Evolutionary conservation across 441 rosid genomes (phyloP).

Genomic region (Hura crepitans): DNA sequence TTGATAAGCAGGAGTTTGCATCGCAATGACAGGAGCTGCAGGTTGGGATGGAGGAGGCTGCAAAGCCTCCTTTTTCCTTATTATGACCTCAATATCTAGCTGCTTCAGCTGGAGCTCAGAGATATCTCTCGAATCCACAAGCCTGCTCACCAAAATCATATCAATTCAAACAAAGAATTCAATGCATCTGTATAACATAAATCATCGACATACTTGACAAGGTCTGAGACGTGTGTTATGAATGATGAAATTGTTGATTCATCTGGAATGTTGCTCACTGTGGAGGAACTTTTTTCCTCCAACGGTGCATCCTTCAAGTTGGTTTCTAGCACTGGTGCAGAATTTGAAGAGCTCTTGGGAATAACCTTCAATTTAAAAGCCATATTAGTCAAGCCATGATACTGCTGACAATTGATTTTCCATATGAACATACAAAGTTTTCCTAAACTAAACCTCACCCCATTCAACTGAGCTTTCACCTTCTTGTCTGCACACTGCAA

Average conservation of each 20-base stretch:
- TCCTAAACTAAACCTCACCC: conserved; percentile 39
- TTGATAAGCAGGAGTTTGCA: conserved; percentile 42
- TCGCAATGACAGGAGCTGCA: conserved; percentile 37
- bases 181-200: background rate
- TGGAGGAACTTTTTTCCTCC: conserved; percentile 36
- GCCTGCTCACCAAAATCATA: conserved; percentile 42
- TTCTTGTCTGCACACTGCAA: conserved; percentile 42
- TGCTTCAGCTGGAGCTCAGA: conserved; percentile 83
- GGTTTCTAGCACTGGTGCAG: conserved; percentile 31
- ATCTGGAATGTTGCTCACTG: conserved; percentile 42
- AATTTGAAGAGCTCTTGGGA: conserved; percentile 46
- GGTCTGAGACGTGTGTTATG: conserved; percentile 79
- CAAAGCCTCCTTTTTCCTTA: conserved; percentile 85
- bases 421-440: background rate
- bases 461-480: conserved; percentile 50
- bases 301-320: conserved; percentile 32
- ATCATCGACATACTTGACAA: conserved; percentile 61
- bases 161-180: conserved; percentile 11
- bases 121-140: conserved; percentile 88
- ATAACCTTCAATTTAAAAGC: conserved; percentile 38
- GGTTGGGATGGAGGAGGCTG: conserved; percentile 30
- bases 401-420: background rate
- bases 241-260: conserved; percentile 51
- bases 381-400: conserved; percentile 1
- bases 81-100: conserved; percentile 64